Conservation (phyloP, 2,329 filamentous ascomycete genomes). For the Magnaporthiopsis incrustans region DNA sequence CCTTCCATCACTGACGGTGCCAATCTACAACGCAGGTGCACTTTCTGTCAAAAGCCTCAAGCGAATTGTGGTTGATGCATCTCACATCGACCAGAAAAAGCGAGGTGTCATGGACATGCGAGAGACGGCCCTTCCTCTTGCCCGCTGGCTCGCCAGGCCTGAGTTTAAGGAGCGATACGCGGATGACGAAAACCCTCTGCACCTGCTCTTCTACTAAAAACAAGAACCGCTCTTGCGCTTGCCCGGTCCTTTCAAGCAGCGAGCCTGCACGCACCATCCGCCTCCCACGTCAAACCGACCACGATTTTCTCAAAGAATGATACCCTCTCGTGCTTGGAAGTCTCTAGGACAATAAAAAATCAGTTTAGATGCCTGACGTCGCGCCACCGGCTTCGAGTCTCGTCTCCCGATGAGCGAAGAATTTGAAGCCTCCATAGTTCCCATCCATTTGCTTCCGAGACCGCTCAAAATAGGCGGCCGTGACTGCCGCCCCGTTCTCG, state of each 20-base stretch:
- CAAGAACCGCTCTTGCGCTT: not conserved
- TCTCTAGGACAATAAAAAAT: not conserved
- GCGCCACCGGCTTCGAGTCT: not conserved
- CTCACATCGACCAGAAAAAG: conserved; percentile 92
- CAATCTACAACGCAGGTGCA: conserved; percentile 39
- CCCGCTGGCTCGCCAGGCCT: conserved; percentile 61
- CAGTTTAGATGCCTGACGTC: not conserved
- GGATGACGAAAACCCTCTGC: conserved; percentile 48
- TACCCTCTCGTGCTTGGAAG: not conserved
- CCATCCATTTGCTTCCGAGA: not conserved
- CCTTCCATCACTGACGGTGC: conserved; percentile 10
- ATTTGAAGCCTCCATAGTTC: not conserved
- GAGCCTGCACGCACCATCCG: not conserved
- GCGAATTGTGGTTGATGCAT: conserved; percentile 81
- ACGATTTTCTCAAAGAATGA: not conserved
- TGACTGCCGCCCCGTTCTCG: not conserved
- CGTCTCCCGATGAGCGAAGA: not conserved
- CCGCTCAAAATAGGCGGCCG: not conserved
- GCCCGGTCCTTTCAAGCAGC: too few species aligned
- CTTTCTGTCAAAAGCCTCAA: conserved; percentile 64
- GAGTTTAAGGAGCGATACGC: conserved; percentile 61
- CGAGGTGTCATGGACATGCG: conserved; percentile 91
- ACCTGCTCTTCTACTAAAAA: conserved; percentile 56
- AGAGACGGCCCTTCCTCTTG: conserved; percentile 76
- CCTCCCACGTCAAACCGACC: not conserved